Percentiles rank a stretch among this genome's conserved stretches.
These are phyloP conservation scores for Melaleuca alternifolia DNA, from an alignment of 345 rosid species.

Conservation along the genomic window DNA sequence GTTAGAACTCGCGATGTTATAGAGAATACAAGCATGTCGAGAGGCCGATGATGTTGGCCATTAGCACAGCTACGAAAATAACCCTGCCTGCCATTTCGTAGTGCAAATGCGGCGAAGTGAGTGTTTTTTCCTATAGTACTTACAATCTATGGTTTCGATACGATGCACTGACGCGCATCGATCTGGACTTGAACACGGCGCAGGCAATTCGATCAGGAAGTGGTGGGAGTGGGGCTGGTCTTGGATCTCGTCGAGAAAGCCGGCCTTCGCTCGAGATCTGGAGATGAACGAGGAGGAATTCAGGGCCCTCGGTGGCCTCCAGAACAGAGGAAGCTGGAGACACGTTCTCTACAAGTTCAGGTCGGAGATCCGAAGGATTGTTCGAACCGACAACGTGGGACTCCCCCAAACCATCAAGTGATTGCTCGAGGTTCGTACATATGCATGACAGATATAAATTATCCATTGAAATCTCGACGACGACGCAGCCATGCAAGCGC, in stretches of 20 bases:
- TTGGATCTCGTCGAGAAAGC: constrained; percentile 68
- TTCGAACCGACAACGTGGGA: constrained; percentile 37
- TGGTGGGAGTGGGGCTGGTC: constrained; percentile 88
- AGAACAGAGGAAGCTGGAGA: constrained; percentile 64
- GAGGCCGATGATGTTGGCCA: neutral
- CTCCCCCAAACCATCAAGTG: constrained; percentile 52
- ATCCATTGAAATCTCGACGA: neutral
- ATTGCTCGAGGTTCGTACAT: neutral
- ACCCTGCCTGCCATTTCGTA: neutral
- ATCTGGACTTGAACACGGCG: neutral
- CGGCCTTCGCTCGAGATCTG: constrained; percentile 55
- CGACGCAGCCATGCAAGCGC: neutral
- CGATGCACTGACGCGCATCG: neutral
- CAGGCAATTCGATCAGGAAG: constrained; percentile 43
- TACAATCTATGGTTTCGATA: neutral
- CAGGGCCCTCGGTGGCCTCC: constrained; percentile 29
- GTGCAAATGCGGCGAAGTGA: neutral
- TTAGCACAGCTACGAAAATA: neutral
- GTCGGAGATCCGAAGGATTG: constrained; percentile 39
- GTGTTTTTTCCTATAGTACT: neutral
- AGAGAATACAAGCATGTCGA: neutral
- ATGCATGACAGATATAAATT: neutral
- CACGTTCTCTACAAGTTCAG: constrained; percentile 59
- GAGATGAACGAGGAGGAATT: constrained; percentile 75
- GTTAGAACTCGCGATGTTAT: neutral